Evolutionary conservation across 306 rosid genomes (phyloP), one percentile per base, ranked within the genome.

Genomic region (Clitoria ternatea): DNA sequence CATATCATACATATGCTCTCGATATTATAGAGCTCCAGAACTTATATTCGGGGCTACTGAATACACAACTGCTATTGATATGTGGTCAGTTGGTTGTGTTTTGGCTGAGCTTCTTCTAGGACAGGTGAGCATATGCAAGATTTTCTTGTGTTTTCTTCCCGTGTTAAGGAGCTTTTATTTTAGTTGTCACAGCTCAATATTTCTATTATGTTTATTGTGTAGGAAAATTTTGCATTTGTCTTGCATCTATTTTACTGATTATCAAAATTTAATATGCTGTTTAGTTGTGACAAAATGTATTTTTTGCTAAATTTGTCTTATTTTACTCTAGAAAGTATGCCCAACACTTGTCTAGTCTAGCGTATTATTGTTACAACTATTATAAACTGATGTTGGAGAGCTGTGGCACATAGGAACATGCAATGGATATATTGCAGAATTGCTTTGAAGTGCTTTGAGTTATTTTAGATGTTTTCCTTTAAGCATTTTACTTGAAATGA

Each of bases 11-110:
- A 92, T 92, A 29, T 92, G 98, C 76, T 92, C 98, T 4, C 85
- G 98, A 61, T 92, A 92, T 66, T 92, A 92, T 73, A 81, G 98
- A 75, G 98, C 98, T 69, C 98, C 98, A 0, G 98, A 92, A 77
- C 98, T 92, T 77, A 92, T 92, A 78, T 90, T 92, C 53, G 98
- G 98, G 76, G 98, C 98, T 24, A 88, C 96, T n/a, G 96, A 90
- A 77, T 92, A 92, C 78, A 90, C 97, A 43, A 90, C 86, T 70
- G 97, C 98, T 35, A 90, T 92, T 70, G 98, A 92, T 85, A 85
- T 92, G 86, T 92, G 98, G 98, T 92, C 98, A 7, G 97, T 71
- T 52, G 98, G 98, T 71, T 92, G 98, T 73, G 98, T 92, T 59
- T 73, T 92, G 77, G 90, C 91, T 39, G 98, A 92, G 89, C 91